A percentile compares a stretch with the other conserved stretches of the same genome.
These are phyloP conservation scores for Colletotrichum sp. DNA, from an alignment of 2,329 filamentous ascomycete species.

Conservation along the genomic window DNA sequence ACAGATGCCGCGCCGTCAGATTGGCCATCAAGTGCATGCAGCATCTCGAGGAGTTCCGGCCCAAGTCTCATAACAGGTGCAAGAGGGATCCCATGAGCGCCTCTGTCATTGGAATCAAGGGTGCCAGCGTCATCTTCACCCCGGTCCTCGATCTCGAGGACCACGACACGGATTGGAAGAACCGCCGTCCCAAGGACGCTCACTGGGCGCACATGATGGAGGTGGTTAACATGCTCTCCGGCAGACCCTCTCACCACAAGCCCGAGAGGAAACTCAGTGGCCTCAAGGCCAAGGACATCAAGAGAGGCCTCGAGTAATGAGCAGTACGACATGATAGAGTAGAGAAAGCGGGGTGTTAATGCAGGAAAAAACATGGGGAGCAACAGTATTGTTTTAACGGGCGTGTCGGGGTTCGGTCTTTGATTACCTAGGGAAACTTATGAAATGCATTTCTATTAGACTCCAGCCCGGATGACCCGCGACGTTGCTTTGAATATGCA, in stretches of 20 bases:
- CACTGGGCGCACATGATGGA: constrained; percentile 85
- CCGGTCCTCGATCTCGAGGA: constrained; percentile 82
- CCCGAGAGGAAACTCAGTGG: constrained; percentile 58
- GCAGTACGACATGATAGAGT: background rate
- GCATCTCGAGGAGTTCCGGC: constrained; percentile 81
- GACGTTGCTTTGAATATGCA: background rate
- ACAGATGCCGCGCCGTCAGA: constrained; percentile 88
- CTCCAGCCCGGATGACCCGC: background rate
- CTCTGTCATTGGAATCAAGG: constrained; percentile 89
- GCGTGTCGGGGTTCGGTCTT: constrained; percentile 13
- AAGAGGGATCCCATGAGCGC: constrained; percentile 75
- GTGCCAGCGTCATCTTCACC: constrained; percentile 86
- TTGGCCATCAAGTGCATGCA: constrained; percentile 94
- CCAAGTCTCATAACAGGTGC: constrained; percentile 69
- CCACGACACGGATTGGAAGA: constrained; percentile 90
- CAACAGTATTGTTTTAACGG: constrained; percentile 3
- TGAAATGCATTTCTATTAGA: constrained; percentile 7
- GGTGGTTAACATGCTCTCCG: constrained; percentile 84
- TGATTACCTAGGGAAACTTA: constrained; percentile 14
- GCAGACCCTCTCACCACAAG: constrained; percentile 61
- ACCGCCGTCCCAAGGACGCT: constrained; percentile 81
- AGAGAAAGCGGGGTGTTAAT: background rate
- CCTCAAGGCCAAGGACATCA: constrained; percentile 62
- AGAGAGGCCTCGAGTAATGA: constrained; percentile 49
- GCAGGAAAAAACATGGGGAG: background rate